These are phyloP conservation scores for Cardamine occulta DNA, from an alignment of 345 rosid species.

Conservation along the genomic window DNA sequence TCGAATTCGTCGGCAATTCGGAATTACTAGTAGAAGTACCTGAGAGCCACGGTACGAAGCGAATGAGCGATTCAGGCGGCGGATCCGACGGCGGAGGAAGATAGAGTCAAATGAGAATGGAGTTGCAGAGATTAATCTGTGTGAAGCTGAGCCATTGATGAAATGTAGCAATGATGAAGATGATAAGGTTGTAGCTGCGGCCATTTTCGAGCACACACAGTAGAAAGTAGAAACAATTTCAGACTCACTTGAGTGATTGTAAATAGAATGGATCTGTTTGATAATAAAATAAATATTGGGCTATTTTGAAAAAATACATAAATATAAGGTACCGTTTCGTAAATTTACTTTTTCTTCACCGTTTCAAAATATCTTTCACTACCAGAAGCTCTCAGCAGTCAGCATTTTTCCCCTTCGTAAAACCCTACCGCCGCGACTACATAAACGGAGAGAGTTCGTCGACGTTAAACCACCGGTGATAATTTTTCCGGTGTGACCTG, in stretches of 20 bases:
- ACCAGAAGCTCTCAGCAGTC: slow-evolving; percentile 14
- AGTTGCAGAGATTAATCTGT: slow-evolving; percentile 16
- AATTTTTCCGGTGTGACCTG: background rate
- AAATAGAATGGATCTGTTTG: slow-evolving; percentile 1
- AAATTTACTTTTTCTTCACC: background rate
- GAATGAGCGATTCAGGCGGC: slow-evolving; percentile 22
- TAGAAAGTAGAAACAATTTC: background rate
- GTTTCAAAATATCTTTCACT: slow-evolving; percentile 21
- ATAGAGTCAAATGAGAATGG: background rate
- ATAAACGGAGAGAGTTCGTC: slow-evolving; percentile 10
- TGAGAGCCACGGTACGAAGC: slow-evolving; percentile 40
- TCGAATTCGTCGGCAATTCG: background rate
- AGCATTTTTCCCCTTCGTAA: background rate
- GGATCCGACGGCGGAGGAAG: slow-evolving; percentile 20
- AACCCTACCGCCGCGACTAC: slow-evolving; percentile 44
- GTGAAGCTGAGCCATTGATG: slow-evolving; percentile 15
- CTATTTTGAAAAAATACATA: rapidly evolving
- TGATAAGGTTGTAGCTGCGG: slow-evolving; percentile 46
- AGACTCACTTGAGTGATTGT: slow-evolving; percentile 14
- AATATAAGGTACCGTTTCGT: background rate
- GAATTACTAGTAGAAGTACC: slow-evolving; percentile 9
- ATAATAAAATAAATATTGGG: background rate
- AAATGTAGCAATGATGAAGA: slow-evolving; percentile 9
- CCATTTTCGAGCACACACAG: slow-evolving; percentile 36
- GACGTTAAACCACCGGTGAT: background rate